Base-by-base conservation (phyloP, 345 rosid genomes). In the Lumnitzera racemosa region DNA sequence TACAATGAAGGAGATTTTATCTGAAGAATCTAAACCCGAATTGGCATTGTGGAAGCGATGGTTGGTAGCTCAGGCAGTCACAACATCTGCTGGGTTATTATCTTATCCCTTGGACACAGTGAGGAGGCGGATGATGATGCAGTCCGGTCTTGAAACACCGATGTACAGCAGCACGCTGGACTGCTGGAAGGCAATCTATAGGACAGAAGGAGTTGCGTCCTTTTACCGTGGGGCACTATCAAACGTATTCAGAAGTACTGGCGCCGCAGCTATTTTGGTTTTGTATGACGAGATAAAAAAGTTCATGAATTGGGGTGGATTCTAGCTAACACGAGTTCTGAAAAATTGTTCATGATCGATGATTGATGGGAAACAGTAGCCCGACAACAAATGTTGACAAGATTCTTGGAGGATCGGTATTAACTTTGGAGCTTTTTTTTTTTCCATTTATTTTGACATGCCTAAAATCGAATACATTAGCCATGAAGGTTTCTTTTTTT, bases 81-180 rank as follows among this genome's bases (percentile, higher is more conserved):
- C 97, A 12, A 84, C 97, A 2, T 83, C 95, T 46, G 91, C 96
- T 31, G 97, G 96, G n/a, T 61, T 90, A 67, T 58, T 84, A 61
- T 94, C 95, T 4, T 94, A 94, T 64, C 97, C 96, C 17, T 61
- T 90, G 63, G 97, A 88, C 69, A 90, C 97, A 25, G 97, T 90
- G 53, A 72, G 99, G 58, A 81, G 97, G 61, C 72, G 96, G 73
- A 88, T 94, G 80, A 94, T 94, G 99, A 94, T 90, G 97, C 95
- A 94, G 55, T 88, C 97, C 3, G 97, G 99, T 48, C 62, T 86
- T 64, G 89, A 90, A 59, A 74, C 71, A 53, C 95, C 85, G 3
- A 80, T 84, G 95, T 94, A 88, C 50, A 65, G 13, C 23, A 71
- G 67, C 78, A 90, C 97, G 2, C 36, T 76, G 51, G 91, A 94